Evolutionary conservation across 805 yeast genomes (phyloP), one percentile per base, ranked within the genome.

Genomic region (Metschnikowia cubensis): DNA sequence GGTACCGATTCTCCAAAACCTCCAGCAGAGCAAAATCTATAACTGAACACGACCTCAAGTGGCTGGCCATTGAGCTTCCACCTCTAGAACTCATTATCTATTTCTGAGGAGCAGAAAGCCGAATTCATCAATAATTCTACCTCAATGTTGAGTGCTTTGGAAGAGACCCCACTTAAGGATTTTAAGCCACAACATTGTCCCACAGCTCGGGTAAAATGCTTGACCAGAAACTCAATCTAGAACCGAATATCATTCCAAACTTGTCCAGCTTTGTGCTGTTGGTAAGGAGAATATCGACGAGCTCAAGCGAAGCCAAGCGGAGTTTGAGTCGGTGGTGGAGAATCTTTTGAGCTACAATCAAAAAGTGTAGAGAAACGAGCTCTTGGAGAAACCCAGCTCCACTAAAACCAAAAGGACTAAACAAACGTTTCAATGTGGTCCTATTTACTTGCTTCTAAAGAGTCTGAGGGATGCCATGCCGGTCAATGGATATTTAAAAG

Each of bases 321-420:
- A 91, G 14, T 90, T 85, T 62, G 96, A 92, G 58, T 77, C 85
- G 2, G 96, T 94, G 57, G 90, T 94, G 38, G 96, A 89, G 62
- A 90, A 89, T 59, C 70, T 91, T 58, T 87, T 91, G 14, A 97
- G 96, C 6, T 90, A 91, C 63, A 87, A 96, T 6, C 97, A 94
- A 65, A 81, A 88, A 59, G 59, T 86, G 45, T 79, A 87, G 58
- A 74, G 92, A 45, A 71, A 73, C 38, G 76, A 72, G 52, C 60
- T 73, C 22, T 52, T 69, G 42, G 73, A 60, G 48, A 63, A 64
- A 48, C 61, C 71, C 55, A 63, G 64, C 38, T 59, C 62, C 47
- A 52, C 67, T 5, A 69, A 66, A 48, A 55, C 48, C 44, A 65
- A 60, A 50, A 43, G 51, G 6, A 53, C 54, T 29, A 56, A 54